Evolutionary conservation across 2,329 filamentous ascomycete species (phyloP).

Genomic region (Cordyceps cicadae): DNA sequence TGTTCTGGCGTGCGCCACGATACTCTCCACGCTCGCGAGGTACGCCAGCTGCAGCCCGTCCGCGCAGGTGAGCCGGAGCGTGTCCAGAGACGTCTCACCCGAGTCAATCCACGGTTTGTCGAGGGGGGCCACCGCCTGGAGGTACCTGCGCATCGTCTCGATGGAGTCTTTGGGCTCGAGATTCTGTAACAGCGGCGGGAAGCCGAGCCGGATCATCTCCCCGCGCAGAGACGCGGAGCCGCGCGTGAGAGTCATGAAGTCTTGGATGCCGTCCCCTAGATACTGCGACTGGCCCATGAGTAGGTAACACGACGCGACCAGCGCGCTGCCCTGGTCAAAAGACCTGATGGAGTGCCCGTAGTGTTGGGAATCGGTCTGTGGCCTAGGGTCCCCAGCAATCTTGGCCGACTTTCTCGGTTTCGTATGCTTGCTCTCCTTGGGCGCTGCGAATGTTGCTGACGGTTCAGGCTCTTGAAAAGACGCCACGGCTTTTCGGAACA

Average conservation of each 20-base stretch:
- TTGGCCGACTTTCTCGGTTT: neutral
- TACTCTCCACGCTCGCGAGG: neutral
- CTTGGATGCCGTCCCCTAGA: neutral
- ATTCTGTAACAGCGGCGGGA: slow-evolving; percentile 1
- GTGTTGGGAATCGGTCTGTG: neutral
- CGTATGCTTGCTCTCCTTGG: neutral
- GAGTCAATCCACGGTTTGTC: neutral
- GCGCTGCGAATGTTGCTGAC: neutral
- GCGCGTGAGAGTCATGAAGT: slow-evolving; percentile 4
- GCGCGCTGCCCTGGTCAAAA: neutral
- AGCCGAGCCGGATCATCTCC: slow-evolving; percentile 1
- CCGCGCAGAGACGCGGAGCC: neutral
- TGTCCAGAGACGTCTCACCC: neutral
- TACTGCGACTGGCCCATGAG: slow-evolving; percentile 6
- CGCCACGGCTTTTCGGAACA: neutral
- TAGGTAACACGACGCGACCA: slow-evolving; percentile 1
- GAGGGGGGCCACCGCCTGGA: neutral
- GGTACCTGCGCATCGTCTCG: slow-evolving; percentile 1
- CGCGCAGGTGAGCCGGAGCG: neutral
- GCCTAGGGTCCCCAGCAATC: neutral
- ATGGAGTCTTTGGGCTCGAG: slow-evolving; percentile 1
- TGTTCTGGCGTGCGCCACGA: neutral
- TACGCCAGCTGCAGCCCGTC: neutral
- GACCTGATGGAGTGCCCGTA: slow-evolving; percentile 7
- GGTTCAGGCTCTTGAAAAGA: neutral